Evolutionary conservation across 345 rosid species (phyloP), one percentile per base, ranked within the genome.

Genomic region (Punica granatum): DNA sequence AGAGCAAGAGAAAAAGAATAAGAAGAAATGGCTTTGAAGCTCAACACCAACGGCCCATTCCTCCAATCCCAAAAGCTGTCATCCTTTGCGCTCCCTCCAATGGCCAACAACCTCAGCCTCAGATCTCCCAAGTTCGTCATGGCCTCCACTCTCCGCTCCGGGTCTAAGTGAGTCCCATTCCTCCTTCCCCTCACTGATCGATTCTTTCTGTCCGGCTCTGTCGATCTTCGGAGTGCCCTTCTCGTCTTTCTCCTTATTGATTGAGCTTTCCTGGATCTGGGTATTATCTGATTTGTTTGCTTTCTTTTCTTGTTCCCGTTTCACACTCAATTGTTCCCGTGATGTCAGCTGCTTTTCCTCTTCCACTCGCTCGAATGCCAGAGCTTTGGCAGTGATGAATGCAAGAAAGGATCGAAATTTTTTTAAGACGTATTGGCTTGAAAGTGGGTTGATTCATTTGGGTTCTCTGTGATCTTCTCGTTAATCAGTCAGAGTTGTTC

Each of bases 91-190:
- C 83, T 80, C 49, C 91, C 96, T 43, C 79, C 87, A 64, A 66
- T 78, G 83, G 79, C 61, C 34, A 56, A 85, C 6, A 56, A 31
- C 60, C 69, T 41, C 77, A 46, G 82, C 48, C 63, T 72, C 82
- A 85, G 98, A 83, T 92, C 96, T 85, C 85, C 96, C n/a, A 84
- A 77, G 79, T 76, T 90, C 66, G 73, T 72, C 36, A 85, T 91
- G 81, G 88, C 95, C 60, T 89, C 96, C 14, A 84, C 95, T 18
- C 82, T 90, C 64, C 82, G 82, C 66, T 79, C 95, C 54, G 78
- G 82, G 34, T 39, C 91, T 68, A 86, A 79, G 96, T 89, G 85
- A 76, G 13, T 60, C 48, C 31, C 66, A 25, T 48, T 63, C 28
- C 26, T 19, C 51, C 63, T 49, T 37, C 43, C 49, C 28, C 35